A percentile compares a stretch with the other conserved stretches of the same genome.
Evolutionary conservation across 148 eudicot genomes (phyloP).

Genomic region (Fallopia convolvulus): DNA sequence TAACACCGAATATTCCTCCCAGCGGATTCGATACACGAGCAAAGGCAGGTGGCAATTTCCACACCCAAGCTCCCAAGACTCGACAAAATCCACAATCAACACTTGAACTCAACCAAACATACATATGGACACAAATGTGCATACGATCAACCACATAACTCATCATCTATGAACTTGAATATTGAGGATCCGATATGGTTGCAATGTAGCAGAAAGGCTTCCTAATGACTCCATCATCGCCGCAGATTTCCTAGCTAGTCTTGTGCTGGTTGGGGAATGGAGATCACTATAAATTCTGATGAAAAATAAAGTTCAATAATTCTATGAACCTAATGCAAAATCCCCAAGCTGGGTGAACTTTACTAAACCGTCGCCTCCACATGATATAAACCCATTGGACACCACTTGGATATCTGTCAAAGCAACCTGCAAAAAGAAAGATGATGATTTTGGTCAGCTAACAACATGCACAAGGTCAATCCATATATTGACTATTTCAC

Average conservation of each 20-base stretch:
- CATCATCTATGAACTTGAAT: neutral
- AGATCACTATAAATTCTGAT: neutral
- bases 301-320: neutral
- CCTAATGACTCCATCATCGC: neutral
- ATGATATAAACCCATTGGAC: constrained; percentile 66
- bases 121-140: neutral
- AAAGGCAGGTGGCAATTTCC: neutral
- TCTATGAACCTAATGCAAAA: constrained; percentile 13
- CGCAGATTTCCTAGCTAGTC: neutral
- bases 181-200: neutral
- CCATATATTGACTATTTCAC: neutral
- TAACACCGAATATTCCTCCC: neutral
- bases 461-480: neutral
- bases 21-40: neutral
- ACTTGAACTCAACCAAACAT: neutral
- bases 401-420: constrained; percentile 79
- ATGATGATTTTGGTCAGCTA: constrained; percentile 13
- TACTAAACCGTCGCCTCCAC: constrained; percentile 88
- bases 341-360: constrained; percentile 49
- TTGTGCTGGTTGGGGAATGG: neutral
- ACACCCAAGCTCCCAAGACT: neutral
- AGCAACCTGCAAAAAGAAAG: constrained; percentile 47
- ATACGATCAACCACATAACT: neutral
- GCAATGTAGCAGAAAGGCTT: neutral
- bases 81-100: neutral